Evolutionary conservation across 2,329 filamentous ascomycete species (phyloP).

Genomic region (Sporothrix brasiliensis): DNA sequence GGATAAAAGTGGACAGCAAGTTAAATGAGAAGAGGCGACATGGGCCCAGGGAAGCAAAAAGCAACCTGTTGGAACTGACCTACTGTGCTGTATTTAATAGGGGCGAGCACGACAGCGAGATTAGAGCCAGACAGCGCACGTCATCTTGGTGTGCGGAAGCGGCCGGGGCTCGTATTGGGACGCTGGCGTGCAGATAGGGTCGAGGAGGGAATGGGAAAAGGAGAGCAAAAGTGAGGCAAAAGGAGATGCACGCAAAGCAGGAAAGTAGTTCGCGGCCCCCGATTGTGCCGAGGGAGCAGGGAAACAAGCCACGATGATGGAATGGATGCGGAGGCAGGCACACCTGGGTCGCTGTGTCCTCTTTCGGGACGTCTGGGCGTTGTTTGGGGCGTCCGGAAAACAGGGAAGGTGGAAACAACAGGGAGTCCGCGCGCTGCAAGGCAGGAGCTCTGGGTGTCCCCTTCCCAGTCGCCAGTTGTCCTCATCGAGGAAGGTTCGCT

Average conservation of each 20-base stretch:
- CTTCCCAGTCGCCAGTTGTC: constrained; percentile 31
- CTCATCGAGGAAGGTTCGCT: constrained; percentile 28
- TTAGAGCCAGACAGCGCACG: constrained; percentile 30
- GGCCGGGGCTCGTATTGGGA: constrained; percentile 13
- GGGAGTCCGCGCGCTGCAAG: constrained; percentile 16
- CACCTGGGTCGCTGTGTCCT: not conserved
- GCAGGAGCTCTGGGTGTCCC: not conserved
- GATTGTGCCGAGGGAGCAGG: constrained; percentile 27
- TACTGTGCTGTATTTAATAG: constrained; percentile 5
- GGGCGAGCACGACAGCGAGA: constrained; percentile 14
- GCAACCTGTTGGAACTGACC: not conserved
- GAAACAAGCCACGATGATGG: constrained; percentile 28
- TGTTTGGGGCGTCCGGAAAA: constrained; percentile 25
- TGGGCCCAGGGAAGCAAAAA: not conserved
- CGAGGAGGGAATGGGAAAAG: not conserved
- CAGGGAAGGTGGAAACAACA: constrained; percentile 16
- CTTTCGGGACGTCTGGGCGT: constrained; percentile 13
- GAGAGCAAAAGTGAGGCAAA: constrained; percentile 29
- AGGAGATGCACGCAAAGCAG: constrained; percentile 27
- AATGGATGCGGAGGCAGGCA: constrained; percentile 22
- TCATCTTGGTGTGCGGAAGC: constrained; percentile 28
- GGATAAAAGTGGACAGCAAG: constrained; percentile 32
- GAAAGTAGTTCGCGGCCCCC: not conserved
- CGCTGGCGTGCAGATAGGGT: not conserved
- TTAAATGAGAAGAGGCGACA: constrained; percentile 30